These are phyloP conservation scores for Cryptosporidium baileyi DNA, from an alignment of 169 alveolate species.

Conservation along the genomic window DNA sequence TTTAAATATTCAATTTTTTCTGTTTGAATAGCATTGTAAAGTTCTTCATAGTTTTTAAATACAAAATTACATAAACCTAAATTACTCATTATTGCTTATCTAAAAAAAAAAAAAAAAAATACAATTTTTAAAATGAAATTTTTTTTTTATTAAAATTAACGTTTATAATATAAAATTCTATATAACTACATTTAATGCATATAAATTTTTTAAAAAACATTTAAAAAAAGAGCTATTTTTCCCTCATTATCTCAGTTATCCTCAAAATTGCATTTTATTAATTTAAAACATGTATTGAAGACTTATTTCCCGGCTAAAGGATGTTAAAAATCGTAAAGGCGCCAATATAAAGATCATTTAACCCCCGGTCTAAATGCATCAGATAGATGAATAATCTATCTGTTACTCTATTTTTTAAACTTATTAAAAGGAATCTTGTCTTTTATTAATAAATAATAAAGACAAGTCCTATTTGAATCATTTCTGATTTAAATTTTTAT, in stretches of 20 bases:
- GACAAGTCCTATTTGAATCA: too few relatives aligned
- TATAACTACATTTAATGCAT: too few relatives aligned
- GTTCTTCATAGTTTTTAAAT: conserved; percentile 15
- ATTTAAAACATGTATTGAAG: too few relatives aligned
- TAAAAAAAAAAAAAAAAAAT: background rate
- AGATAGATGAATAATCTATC: background rate
- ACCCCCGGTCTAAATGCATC: conserved; percentile 69
- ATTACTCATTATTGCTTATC: too few relatives aligned
- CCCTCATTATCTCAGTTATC: too few relatives aligned
- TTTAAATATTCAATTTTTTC: conserved; percentile 45
- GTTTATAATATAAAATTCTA: too few relatives aligned
- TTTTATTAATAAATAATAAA: background rate
- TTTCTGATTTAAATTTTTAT: too few relatives aligned
- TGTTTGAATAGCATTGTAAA: background rate
- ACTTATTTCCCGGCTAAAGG: conserved; percentile 34
- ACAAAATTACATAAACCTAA: too few relatives aligned
- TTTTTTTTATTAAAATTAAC: too few relatives aligned
- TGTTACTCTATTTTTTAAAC: background rate
- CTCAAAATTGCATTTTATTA: too few relatives aligned
- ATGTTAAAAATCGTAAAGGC: conserved; percentile 53
- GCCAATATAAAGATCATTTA: conserved; percentile 61
- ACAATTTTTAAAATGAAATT: background rate
- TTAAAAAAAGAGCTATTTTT: too few relatives aligned
- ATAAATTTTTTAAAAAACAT: too few relatives aligned
- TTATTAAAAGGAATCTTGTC: background rate